These are phyloP conservation scores for Mycena amicta DNA, from an alignment of 768 basidiomycete species.

Conservation along the genomic window DNA sequence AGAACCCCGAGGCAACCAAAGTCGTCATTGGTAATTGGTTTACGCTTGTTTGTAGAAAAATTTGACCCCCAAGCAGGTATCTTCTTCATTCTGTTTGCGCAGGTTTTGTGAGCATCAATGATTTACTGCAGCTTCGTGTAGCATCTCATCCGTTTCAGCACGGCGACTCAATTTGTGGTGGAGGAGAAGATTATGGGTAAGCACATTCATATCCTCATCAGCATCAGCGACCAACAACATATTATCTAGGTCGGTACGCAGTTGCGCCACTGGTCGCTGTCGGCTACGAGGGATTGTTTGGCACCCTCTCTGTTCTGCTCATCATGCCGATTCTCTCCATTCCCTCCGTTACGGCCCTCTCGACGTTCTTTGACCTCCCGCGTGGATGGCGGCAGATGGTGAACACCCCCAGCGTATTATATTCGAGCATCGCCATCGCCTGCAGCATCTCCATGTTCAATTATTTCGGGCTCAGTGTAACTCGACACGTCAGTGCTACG, in stretches of 20 bases:
- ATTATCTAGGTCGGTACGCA: slow-evolving; percentile 58
- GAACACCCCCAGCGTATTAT: slow-evolving; percentile 69
- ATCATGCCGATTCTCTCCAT: slow-evolving; percentile 81
- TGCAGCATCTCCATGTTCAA: slow-evolving; percentile 83
- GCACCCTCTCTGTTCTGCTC: slow-evolving; percentile 74
- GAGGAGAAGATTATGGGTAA: slow-evolving; percentile 93
- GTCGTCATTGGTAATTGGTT: slow-evolving; percentile 68
- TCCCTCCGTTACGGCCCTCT: slow-evolving; percentile 60
- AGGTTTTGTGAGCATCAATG: slow-evolving; percentile 74
- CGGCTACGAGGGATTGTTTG: slow-evolving; percentile 93
- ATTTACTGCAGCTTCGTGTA: slow-evolving; percentile 3
- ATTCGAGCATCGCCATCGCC: slow-evolving; percentile 71
- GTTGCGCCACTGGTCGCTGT: slow-evolving; percentile 92
- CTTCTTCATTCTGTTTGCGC: slow-evolving; percentile 90
- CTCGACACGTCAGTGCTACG: slow-evolving; percentile 91
- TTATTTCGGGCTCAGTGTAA: slow-evolving; percentile 88
- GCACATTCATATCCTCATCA: slow-evolving; percentile 8
- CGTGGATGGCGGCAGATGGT: slow-evolving; percentile 91
- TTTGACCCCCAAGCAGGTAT: slow-evolving; percentile 57
- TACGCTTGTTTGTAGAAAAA: slow-evolving; percentile 17
- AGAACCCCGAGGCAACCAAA: slow-evolving; percentile 64
- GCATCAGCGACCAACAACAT: slow-evolving; percentile 1
- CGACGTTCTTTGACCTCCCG: slow-evolving; percentile 84
- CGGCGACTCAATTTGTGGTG: slow-evolving; percentile 89
- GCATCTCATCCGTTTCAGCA: slow-evolving; percentile 46